Evolutionary conservation across 257 asterid genomes (phyloP), one percentile per base, ranked within the genome.

Genomic region (Cinchona pubescens): DNA sequence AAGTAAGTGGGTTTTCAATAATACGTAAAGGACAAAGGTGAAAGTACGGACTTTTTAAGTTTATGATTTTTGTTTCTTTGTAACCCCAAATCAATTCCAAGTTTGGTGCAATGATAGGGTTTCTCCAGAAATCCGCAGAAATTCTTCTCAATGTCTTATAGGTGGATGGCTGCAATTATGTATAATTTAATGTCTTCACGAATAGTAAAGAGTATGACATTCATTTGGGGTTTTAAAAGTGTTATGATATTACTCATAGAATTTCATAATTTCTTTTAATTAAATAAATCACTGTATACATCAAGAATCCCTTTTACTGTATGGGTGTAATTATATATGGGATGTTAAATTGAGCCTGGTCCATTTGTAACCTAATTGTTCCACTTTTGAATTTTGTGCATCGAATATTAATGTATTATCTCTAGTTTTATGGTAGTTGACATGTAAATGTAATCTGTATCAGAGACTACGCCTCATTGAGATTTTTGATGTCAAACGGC

Each of bases 391-490:
- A 40, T 21, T 62, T 43, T 60, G 58, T 51, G 67, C 38, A 25
- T 58, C 21, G 10, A 49, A 32, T 43, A 21, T 5, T 64, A 35
- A 35, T 21, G 65, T 75, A 23, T 65, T 65, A 7, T 53, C 34
- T 74, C 14, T 27, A 29, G 56, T 48, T 55, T 60, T 25, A 19
- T 32, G 27, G 32, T 14, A 14, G 25, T 76, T 82, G 75, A 73
- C 71, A n/a, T 68, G 40, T 71, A 58, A 42, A 61, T 82, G 70
- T 25, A 59, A 37, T 76, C 53, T 79, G 34, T 72, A 71, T 63
- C 83, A 92, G 97, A 88, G 97, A 49, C 72, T 92, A 79, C 96
- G 97, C 14, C 96, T 92, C 58, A 76, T 90, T 75, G 97, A 92
- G 84, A 88, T 92, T 69, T 90, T 89, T 78, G 96, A 92, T 76